Base-by-base conservation (phyloP, 805 yeast species). In the Saccharomyces paradoxus region DNA sequence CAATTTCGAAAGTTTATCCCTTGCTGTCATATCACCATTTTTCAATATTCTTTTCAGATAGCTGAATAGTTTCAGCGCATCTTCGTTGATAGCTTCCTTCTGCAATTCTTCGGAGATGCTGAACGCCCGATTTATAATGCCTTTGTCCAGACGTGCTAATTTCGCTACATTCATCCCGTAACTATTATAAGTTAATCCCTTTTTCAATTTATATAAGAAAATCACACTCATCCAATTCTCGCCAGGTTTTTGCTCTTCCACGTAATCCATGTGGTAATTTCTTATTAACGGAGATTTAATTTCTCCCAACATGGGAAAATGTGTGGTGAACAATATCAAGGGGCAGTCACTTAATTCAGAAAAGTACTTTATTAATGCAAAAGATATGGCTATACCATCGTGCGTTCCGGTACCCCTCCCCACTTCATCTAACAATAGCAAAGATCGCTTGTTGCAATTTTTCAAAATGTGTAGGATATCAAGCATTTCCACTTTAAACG, bases 401-500 rank as follows among this genome's bases (percentile, higher is more conserved):
- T 72, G 69, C 0, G 90, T 82, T 0, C 87, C 81, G 1, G 97
- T 90, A 10, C 96, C 97, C 66, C 99, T 81, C 2, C 99, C 99
- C 49, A 94, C 80, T 69, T 94, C 99, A 71, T 94, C 99, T 58
- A 94, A 86, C 24, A 94, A 83, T 51, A 94, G 83, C 55, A 94
- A 77, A 6, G 97, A 89, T 57, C 87, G 84, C 30, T 75, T 70
- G 0, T 94, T 84, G 1, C 96, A 91, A 7, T 87, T 81, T 56
- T 87, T 83, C 55, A 94, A 75, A 60, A 94, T 92, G 1, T 92
- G 82, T 0, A 96, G 85, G 52, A 96, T 89, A 64, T 94, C 99
- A 52, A 89, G 76, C 97, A 94, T 90, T 70, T 94, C 99, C 28
- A 96, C 88, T 88, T 88, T 87, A 65, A 91, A 90, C 0, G 96